A percentile compares a stretch with the other conserved stretches of the same genome.
These are phyloP conservation scores for Ceratocystiopsis sp. DNA, from an alignment of 2,329 filamentous ascomycete genomes.

Conservation along the genomic window DNA sequence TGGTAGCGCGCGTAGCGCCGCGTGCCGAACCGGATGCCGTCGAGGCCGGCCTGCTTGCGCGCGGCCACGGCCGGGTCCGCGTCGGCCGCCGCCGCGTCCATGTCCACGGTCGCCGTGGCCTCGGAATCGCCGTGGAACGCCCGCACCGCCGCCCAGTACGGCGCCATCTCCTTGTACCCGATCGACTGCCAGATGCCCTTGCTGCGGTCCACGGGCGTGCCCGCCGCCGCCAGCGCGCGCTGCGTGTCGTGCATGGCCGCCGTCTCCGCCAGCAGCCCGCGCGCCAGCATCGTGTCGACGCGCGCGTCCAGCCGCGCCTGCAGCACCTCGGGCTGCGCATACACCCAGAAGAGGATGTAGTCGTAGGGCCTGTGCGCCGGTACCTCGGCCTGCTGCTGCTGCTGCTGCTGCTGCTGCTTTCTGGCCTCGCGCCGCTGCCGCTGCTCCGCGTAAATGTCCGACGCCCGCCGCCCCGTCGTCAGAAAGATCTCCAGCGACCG, in stretches of 20 bases:
- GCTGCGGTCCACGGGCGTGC: slow-evolving; percentile 47
- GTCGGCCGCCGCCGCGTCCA: background rate
- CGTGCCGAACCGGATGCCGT: slow-evolving; percentile 67
- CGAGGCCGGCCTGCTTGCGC: slow-evolving; percentile 43
- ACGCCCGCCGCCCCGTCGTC: slow-evolving; percentile 63
- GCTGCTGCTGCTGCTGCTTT: slow-evolving; percentile 7
- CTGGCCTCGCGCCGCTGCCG: slow-evolving; percentile 13
- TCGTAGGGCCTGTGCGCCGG: slow-evolving; percentile 21
- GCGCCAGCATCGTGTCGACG: slow-evolving; percentile 67
- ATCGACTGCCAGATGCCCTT: slow-evolving; percentile 94
- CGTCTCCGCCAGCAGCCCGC: slow-evolving; percentile 32
- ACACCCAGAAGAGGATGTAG: slow-evolving; percentile 71
- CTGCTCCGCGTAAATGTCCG: slow-evolving; percentile 76
- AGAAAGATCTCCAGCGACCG: slow-evolving; percentile 83
- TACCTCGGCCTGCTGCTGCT: background rate
- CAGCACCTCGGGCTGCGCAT: slow-evolving; percentile 53
- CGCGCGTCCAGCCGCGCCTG: slow-evolving; percentile 55
- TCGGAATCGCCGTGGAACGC: background rate
- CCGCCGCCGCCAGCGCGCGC: slow-evolving; percentile 20
- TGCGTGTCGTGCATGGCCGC: slow-evolving; percentile 26
- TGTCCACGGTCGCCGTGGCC: background rate
- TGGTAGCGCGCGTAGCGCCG: slow-evolving; percentile 78
- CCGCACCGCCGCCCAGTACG: slow-evolving; percentile 34
- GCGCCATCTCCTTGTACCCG: slow-evolving; percentile 79
- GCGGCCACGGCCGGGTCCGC: background rate